Evolutionary conservation across 768 basidiomycete species (phyloP), one percentile per base, ranked within the genome.

Genomic region (Epithele typhae): DNA sequence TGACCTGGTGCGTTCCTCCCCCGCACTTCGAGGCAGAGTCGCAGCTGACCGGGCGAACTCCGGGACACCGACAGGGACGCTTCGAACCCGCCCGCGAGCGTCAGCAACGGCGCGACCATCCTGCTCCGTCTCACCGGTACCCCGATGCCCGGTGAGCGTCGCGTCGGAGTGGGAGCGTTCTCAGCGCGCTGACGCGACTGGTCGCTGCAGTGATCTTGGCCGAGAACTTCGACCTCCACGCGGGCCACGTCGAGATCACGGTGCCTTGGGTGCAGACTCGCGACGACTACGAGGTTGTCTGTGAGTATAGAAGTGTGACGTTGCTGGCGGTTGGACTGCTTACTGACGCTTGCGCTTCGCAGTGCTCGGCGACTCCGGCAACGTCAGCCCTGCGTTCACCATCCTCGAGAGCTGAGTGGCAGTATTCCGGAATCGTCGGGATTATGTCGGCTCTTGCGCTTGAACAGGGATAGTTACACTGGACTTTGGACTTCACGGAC

Each of bases 351-450:
- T 24, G 11, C 18, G 3, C n/a, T n/a, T n/a, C n/a, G 5, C 30
- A 75, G 75, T 76, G 33, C 71, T 72, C 45, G 74, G 75, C 17
- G 72, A 75, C 53, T 76, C 75, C 22, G 72, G 72, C 19, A 67
- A 76, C 56, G 56, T 54, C 37, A 73, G 72, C 48, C 58, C 62
- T 2, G 33, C 50, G 19, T 75, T 75, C 62, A 60, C 59, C 19
- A 66, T 74, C 52, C 27, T 7, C 27, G 7, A 7, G 7, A 14
- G 14, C 14, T 30, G 27, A 30, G 27, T n/a, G n/a, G n/a, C n/a
- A n/a, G n/a, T n/a, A n/a, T n/a, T n/a, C n/a, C n/a, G n/a, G n/a
- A n/a, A n/a, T n/a, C n/a, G n/a, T n/a, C n/a, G n/a, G n/a, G n/a
- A n/a, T n/a, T n/a, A n/a, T n/a, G n/a, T n/a, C n/a, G n/a, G n/a